Conservation (phyloP, 805 yeast genomes). For the Candida ovalis region DNA sequence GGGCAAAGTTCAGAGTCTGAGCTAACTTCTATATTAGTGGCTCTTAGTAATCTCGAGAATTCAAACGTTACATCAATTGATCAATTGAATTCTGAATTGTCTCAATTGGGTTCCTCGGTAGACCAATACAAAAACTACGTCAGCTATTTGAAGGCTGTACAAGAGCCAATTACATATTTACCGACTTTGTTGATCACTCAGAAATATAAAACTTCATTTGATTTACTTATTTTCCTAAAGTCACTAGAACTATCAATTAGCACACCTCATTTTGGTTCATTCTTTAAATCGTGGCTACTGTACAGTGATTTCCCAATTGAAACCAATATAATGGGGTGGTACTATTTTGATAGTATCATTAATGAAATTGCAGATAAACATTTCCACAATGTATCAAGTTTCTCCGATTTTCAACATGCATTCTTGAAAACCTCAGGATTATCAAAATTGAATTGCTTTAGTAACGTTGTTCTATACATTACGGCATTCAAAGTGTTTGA, state of each 20-base stretch:
- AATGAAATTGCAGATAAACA: constrained; percentile 2
- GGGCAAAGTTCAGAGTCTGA: background rate
- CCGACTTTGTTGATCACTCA: background rate
- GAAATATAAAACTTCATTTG: background rate
- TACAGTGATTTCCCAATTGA: constrained; percentile 16
- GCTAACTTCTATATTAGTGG: background rate
- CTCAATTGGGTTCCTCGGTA: background rate
- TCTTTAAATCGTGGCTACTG: constrained; percentile 11
- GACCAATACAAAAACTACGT: constrained; percentile 1
- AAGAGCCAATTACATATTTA: background rate
- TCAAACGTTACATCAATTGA: background rate
- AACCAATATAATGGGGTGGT: constrained; percentile 25
- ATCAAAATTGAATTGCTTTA: constrained; percentile 3
- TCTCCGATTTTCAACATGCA: constrained; percentile 4
- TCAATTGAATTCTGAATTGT: background rate
- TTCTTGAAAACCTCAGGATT: constrained; percentile 6
- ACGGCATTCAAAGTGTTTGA: constrained; percentile 16
- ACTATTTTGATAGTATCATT: constrained; percentile 12
- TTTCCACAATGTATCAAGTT: constrained; percentile 3
- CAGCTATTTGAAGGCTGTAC: background rate
- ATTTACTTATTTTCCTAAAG: constrained; percentile 7
- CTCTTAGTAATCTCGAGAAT: background rate
- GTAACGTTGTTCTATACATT: constrained; percentile 12
- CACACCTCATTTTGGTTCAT: constrained; percentile 6
- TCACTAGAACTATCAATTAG: constrained; percentile 5